These are phyloP conservation scores for Mycena sanguinolenta DNA, from an alignment of 768 basidiomycete species.

Conservation along the genomic window DNA sequence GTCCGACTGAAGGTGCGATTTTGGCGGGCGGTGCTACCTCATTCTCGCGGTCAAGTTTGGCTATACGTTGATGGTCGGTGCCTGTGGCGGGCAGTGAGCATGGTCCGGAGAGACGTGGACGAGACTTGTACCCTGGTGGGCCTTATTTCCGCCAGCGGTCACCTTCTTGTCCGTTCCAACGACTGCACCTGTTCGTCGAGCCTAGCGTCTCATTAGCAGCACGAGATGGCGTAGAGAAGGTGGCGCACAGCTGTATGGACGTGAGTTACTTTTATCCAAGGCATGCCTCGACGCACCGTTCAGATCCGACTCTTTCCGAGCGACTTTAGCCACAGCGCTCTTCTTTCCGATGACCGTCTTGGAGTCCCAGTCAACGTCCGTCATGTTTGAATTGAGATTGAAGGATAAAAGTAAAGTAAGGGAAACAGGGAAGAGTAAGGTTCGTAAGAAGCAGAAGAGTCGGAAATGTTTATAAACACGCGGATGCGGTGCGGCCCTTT, in stretches of 20 bases:
- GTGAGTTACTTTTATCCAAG: conserved; percentile 35
- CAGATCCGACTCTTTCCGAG: conserved; percentile 69
- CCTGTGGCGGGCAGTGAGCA: conserved; percentile 56
- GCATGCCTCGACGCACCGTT: conserved; percentile 56
- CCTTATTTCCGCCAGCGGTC: conserved; percentile 79
- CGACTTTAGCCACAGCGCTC: conserved; percentile 71
- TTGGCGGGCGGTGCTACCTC: conserved; percentile 94
- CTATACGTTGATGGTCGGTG: conserved; percentile 93
- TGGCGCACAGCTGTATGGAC: conserved; percentile 65
- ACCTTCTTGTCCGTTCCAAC: conserved; percentile 89
- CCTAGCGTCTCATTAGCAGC: conserved; percentile 55
- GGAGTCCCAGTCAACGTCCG: conserved; percentile 78
- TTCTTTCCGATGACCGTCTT: conserved; percentile 82
- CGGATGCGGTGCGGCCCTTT: not conserved
- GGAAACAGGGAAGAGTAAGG: not conserved
- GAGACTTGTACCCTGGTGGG: conserved; percentile 69
- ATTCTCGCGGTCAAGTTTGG: conserved; percentile 94
- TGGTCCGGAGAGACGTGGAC: not conserved
- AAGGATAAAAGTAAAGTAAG: not conserved
- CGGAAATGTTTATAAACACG: not conserved
- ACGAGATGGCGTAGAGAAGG: not conserved
- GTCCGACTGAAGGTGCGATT: conserved; percentile 78
- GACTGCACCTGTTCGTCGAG: conserved; percentile 80
- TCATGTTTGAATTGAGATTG: conserved; percentile 39
- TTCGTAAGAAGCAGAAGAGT: no score